phyloP scores from a whole-genome alignment of 164 flowering plant species.

The Aristolochia contorta region DNA sequence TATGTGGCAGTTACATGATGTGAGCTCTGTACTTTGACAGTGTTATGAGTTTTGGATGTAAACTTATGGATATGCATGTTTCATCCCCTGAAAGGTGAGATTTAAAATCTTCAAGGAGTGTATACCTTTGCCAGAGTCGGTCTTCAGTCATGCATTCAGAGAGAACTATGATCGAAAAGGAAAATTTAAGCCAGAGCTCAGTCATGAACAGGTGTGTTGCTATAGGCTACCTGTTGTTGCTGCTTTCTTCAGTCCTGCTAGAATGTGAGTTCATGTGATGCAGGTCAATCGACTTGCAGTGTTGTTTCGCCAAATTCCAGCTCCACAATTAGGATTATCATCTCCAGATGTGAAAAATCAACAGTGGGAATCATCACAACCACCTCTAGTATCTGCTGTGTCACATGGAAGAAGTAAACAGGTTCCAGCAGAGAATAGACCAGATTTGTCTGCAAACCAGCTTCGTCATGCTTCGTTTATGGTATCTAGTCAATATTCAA shows the following conservation, averaged over 20 bases:
- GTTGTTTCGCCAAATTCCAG: not conserved
- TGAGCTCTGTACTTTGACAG: not conserved
- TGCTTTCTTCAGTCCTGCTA: not conserved
- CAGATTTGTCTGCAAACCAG: no score
- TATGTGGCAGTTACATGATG: no score
- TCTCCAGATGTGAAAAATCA: not conserved
- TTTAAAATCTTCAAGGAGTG: slow-evolving; percentile 36
- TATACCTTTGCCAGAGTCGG: slow-evolving; percentile 35
- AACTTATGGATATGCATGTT: not conserved
- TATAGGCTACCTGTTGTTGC: not conserved
- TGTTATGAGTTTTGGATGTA: not conserved
- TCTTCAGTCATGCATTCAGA: slow-evolving; percentile 27
- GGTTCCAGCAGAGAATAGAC: no score
- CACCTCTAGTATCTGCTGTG: no score
- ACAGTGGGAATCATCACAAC: not conserved
- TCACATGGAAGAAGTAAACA: no score
- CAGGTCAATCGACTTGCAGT: not conserved
- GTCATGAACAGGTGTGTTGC: slow-evolving; percentile 16
- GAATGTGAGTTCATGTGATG: not conserved
- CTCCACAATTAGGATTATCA: not conserved
- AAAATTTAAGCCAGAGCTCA: slow-evolving; percentile 31
- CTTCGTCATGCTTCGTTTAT: no score
- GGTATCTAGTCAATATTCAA: no score
- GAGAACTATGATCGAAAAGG: slow-evolving; percentile 21
- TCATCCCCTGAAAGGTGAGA: slow-evolving; percentile 20